Conservation (phyloP, 495 filamentous ascomycete species). For the Neurospora tetraspora region DNA sequence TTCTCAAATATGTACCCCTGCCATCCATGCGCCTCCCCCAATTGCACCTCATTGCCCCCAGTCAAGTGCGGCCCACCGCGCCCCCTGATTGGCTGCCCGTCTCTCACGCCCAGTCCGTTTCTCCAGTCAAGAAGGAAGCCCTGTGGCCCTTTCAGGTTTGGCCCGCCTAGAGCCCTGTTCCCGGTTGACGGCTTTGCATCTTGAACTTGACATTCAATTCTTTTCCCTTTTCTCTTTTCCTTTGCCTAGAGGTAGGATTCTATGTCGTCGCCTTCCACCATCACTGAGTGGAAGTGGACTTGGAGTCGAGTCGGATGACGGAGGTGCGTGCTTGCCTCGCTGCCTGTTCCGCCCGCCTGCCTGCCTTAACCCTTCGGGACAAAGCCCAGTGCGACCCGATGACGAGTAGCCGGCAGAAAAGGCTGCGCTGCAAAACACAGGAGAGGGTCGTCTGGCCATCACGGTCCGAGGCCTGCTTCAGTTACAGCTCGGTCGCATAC, state of each 20-base stretch:
- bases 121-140: neutral
- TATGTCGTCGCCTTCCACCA: neutral
- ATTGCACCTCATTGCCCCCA: neutral
- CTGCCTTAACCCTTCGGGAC: neutral
- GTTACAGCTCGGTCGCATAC: neutral
- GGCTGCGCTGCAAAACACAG: neutral
- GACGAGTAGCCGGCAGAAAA: neutral
- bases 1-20: conserved; percentile 16
- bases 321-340: neutral
- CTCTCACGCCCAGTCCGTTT: neutral
- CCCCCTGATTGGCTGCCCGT: neutral
- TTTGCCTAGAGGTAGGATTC: too few relatives aligned
- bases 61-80: neutral
- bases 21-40: conserved; percentile 13
- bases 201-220: neutral
- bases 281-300: neutral
- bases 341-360: neutral
- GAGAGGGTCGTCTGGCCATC: neutral
- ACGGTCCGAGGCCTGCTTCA: neutral
- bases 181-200: neutral
- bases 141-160: neutral
- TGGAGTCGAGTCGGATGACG: neutral
- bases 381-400: neutral
- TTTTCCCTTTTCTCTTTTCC: neutral
- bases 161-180: neutral